These are phyloP conservation scores for Globisporangium splendens DNA, from an alignment of 352 stramenopile genomes.

Conservation along the genomic window DNA sequence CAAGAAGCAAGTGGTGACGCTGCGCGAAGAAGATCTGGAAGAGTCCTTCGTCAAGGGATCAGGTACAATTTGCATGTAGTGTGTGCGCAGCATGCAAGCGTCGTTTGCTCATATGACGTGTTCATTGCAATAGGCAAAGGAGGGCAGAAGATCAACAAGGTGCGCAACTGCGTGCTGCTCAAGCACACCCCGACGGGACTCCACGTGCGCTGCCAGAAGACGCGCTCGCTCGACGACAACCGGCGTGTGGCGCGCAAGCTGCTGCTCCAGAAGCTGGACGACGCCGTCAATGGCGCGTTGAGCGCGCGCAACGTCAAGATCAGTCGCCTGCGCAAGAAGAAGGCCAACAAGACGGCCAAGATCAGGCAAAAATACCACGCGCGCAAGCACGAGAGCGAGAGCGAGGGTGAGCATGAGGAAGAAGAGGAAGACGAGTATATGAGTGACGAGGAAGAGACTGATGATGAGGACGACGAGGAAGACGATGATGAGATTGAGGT, in stretches of 20 bases:
- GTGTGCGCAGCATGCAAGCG: too few species aligned
- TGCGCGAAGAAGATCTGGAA: conserved; percentile 64
- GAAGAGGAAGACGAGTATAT: conserved; percentile 8
- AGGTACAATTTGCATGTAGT: conserved; percentile 17
- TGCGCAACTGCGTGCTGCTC: conserved; percentile 86
- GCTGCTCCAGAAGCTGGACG: conserved; percentile 71
- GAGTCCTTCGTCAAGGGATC: conserved; percentile 87
- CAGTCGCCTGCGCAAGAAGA: conserved; percentile 61
- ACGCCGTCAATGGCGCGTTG: conserved; percentile 59
- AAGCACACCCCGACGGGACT: conserved; percentile 79
- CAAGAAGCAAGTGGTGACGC: conserved; percentile 22
- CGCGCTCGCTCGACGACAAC: conserved; percentile 75
- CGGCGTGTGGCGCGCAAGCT: conserved; percentile 68
- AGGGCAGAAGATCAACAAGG: conserved; percentile 92
- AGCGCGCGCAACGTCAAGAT: conserved; percentile 68
- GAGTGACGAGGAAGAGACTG: too few species aligned
- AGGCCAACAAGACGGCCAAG: conserved; percentile 52
- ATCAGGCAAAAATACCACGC: conserved; percentile 53
- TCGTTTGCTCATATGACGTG: neutral
- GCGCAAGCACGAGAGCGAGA: neutral
- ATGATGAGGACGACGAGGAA: too few species aligned
- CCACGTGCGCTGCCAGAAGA: conserved; percentile 77
- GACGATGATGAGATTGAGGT: too few species aligned
- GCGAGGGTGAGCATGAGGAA: conserved; percentile 13
- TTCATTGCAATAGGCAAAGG: conserved; percentile 47